phyloP scores from a whole-genome alignment of 352 stramenopile genomes.

The Globisporangium orthogonon region DNA sequence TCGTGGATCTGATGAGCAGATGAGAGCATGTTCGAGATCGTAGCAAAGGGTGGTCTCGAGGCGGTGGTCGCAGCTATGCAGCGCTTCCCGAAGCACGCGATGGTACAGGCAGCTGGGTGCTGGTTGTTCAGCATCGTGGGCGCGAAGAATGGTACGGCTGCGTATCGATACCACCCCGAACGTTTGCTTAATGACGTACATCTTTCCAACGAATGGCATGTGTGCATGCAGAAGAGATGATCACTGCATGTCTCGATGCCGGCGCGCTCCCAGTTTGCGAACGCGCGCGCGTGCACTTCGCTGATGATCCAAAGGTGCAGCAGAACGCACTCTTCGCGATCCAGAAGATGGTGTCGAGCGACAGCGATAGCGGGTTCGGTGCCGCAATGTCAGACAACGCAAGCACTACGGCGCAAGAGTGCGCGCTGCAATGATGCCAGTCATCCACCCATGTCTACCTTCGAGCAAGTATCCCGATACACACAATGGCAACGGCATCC shows the following conservation, averaged over 20 bases:
- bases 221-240: conserved; percentile 30
- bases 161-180: too few relatives aligned
- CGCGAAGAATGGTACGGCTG: conserved; percentile 27
- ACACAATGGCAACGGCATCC: not conserved
- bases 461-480: not conserved
- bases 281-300: conserved; percentile 41
- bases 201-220: too few relatives aligned
- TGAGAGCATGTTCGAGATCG: conserved; percentile 47
- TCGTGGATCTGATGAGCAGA: conserved; percentile 14
- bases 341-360: conserved; percentile 19
- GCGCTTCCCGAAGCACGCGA: conserved; percentile 28
- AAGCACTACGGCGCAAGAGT: not conserved
- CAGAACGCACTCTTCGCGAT: conserved; percentile 44
- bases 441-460: not conserved
- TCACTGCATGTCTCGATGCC: conserved; percentile 36
- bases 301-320: conserved; percentile 38
- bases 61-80: conserved; percentile 46
- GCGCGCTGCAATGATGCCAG: conserved; percentile 7
- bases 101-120: conserved; percentile 47
- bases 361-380: not conserved
- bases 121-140: conserved; percentile 51
- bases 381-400: not conserved
- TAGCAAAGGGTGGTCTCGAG: conserved; percentile 41
- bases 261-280: conserved; percentile 43
- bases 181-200: too few relatives aligned